Evolutionary conservation across 768 basidiomycete genomes (phyloP), one percentile per base, ranked within the genome.

Genomic region (Rossbeevera mucosa): DNA sequence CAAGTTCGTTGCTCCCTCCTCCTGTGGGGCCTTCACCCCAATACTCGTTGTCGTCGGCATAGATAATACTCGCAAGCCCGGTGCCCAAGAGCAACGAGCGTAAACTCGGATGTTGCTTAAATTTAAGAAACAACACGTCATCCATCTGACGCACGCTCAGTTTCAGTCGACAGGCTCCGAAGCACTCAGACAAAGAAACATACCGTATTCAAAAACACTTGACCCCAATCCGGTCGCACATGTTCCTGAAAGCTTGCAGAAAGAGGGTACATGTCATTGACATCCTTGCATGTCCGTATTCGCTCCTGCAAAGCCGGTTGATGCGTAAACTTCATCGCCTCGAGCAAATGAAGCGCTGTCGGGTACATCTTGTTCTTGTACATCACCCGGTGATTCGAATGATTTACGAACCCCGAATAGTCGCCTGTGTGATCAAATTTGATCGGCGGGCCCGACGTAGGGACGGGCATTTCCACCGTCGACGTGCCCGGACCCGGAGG

Each of bases 331-430:
- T 86, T 86, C 61, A 86, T 71, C 8, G 88, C 87, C 67, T 91
- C 87, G 49, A 81, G 77, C n/a, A 91, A 74, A 58, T 91, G 89
- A 59, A 82, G 66, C 9, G 85, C 89, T 2, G 81, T 85, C 2
- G 86, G 86, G 58, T 83, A 92, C 38, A 68, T 65, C 48, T 71
- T 72, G 28, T 80, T 74, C 30, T 74, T 64, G 64, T 81, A 83
- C 48, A 81, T 50, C 20, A 92, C 76, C 5, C 73, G 74, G 59
- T 88, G 81, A 1, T 73, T 78, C 1, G 89, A 88, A 58, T 83
- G 80, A 59, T 82, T 86, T 64, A 86, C 69, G 65, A 90, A 83
- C 1, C 76, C 76, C 0, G 72, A 61, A 48, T 71, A 74, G 13
- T 71, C 65, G 28, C 67, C 59, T 0, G 66, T 67, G 51, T 80